Conservation (phyloP, 2,329 filamentous ascomycete genomes). For the Fusarium sp. region DNA sequence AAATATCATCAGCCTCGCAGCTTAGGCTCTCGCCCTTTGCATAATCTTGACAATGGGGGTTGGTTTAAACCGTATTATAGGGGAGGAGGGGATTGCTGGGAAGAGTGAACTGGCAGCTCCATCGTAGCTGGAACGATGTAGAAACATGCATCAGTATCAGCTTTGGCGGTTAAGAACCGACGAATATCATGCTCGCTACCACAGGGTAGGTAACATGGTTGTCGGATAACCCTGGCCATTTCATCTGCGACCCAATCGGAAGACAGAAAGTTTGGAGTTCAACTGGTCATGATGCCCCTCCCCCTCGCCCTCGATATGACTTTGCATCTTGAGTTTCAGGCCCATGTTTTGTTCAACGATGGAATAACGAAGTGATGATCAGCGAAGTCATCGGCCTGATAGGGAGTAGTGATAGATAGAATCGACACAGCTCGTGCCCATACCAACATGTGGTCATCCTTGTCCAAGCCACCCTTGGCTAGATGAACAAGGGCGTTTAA, state of each 20-base stretch:
- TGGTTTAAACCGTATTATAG: not conserved
- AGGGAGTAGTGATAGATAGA: not conserved
- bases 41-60: not conserved
- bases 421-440: not conserved
- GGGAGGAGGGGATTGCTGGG: too few relatives aligned
- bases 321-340: constrained; percentile 6
- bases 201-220: constrained; percentile 18
- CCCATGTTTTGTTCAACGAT: constrained; percentile 12
- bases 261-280: not conserved
- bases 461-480: not conserved
- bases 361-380: not conserved
- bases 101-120: not conserved
- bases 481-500: not conserved
- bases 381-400: not conserved
- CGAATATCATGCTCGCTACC: not conserved
- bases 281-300: constrained; percentile 13
- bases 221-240: not conserved
- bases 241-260: constrained; percentile 2
- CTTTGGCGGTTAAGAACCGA: not conserved
- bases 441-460: not conserved
- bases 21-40: not conserved
- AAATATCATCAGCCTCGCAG: not conserved
- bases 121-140: not conserved
- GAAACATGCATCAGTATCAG: not conserved
- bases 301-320: constrained; percentile 17